These are phyloP conservation scores for Phialophora chinensis DNA, from an alignment of 2,329 filamentous ascomycete species.

Conservation along the genomic window DNA sequence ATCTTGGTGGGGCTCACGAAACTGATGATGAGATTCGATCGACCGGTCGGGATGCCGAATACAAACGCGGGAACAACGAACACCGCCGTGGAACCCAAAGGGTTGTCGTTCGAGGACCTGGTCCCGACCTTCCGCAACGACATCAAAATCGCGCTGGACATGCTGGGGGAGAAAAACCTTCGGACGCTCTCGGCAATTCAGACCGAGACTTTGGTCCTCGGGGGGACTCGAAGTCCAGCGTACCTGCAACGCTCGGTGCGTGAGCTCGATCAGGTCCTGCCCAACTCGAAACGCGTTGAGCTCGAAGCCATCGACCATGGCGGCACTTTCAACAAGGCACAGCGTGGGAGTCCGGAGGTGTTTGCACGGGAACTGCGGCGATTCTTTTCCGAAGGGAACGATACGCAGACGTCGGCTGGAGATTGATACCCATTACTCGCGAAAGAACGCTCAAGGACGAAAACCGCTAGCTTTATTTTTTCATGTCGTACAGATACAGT, in stretches of 20 bases:
- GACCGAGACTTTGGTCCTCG: constrained; percentile 21
- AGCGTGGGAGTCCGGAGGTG: constrained; percentile 25
- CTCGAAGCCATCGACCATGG: constrained; percentile 24
- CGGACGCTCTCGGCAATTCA: constrained; percentile 14
- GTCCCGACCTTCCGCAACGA: constrained; percentile 24
- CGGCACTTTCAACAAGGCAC: constrained; percentile 21
- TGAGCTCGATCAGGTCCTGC: constrained; percentile 20
- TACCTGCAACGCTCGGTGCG: constrained; percentile 26
- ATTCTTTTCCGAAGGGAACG: constrained; percentile 24
- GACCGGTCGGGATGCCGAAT: constrained; percentile 8
- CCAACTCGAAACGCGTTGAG: constrained; percentile 12
- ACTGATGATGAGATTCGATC: constrained; percentile 21
- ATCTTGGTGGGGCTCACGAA: constrained; percentile 21
- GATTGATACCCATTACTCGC: background rate
- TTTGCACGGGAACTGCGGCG: constrained; percentile 19
- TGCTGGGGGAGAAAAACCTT: constrained; percentile 22
- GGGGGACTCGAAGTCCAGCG: constrained; percentile 19
- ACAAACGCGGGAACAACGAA: background rate
- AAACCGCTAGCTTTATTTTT: background rate
- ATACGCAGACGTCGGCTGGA: background rate
- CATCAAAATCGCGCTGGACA: constrained; percentile 15
- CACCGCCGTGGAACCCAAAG: background rate
- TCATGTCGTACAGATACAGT: background rate
- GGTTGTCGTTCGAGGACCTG: constrained; percentile 20
- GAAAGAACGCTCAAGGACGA: background rate